Conservation (phyloP, 1,139 yeast genomes). For the Nakaseomyces nivariensis region DNA sequence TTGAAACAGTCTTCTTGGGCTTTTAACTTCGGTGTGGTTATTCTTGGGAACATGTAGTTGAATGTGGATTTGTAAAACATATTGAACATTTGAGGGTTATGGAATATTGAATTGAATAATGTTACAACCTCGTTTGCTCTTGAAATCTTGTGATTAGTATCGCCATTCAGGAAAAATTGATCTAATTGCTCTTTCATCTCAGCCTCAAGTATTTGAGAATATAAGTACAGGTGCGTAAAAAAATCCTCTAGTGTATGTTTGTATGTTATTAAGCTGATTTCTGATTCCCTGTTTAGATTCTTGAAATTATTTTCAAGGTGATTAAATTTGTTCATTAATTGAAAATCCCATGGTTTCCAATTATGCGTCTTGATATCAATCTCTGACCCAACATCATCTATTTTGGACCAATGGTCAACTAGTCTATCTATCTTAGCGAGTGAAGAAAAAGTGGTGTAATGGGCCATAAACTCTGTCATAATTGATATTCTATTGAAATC, state of each 20-base stretch:
- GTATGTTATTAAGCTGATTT: not conserved
- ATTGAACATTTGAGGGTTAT: not conserved
- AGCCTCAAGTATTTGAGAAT: not conserved
- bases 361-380: not conserved
- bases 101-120: not conserved
- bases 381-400: slow-evolving; percentile 5
- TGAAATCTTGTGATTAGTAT: not conserved
- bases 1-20: not conserved
- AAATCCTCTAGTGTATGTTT: not conserved
- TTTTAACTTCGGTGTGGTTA: not conserved
- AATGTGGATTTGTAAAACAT: not conserved
- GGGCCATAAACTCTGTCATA: slow-evolving; percentile 15
- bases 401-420: slow-evolving; percentile 10
- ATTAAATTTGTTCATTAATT: slow-evolving; percentile 6
- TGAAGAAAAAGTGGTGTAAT: slow-evolving; percentile 10
- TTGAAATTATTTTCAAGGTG: not conserved
- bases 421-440: not conserved
- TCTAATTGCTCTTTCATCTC: not conserved
- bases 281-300: not conserved
- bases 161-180: not conserved
- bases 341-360: slow-evolving; percentile 16
- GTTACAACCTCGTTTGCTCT: not conserved
- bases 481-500: slow-evolving; percentile 8
- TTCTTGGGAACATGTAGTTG: not conserved
- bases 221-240: not conserved